Percentiles rank a stretch among this genome's conserved stretches.
Conservation (phyloP, 345 rosid species). For the Litchi chinensis region DNA sequence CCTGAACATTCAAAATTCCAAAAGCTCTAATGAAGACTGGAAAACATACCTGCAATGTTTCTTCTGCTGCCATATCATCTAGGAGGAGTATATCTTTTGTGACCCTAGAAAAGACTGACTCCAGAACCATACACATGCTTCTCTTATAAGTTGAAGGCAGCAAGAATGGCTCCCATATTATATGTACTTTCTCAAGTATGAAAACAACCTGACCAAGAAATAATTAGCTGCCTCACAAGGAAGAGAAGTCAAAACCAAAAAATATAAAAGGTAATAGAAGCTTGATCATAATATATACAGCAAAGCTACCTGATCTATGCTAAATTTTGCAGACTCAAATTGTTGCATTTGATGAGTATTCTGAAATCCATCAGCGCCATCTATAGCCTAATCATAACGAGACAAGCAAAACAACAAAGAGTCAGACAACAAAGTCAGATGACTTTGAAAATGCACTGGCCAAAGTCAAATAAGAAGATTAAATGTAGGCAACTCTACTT, state of each 20-base stretch:
- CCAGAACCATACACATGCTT: conserved; percentile 81
- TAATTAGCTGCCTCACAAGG: conserved; percentile 13
- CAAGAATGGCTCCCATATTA: conserved; percentile 94
- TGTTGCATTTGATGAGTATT: conserved; percentile 82
- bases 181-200: conserved; percentile 85
- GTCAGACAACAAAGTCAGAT: not conserved
- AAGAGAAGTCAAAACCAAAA: conserved; percentile 6
- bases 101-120: conserved; percentile 78
- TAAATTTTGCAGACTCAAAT: conserved; percentile 84
- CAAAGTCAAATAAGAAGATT: conserved; percentile 15
- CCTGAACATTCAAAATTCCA: conserved; percentile 6
- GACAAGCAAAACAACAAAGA: conserved; percentile 3
- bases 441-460: conserved; percentile 1
- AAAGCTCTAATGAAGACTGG: not conserved
- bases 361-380: conserved; percentile 92
- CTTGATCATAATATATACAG: conserved; percentile 19
- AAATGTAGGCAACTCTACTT: conserved; percentile 46
- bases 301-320: conserved; percentile 77
- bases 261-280: not conserved
- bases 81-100: conserved; percentile 73
- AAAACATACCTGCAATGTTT: conserved; percentile 74
- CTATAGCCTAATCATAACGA: conserved; percentile 65
- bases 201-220: conserved; percentile 65
- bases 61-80: conserved; percentile 98
- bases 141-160: conserved; percentile 73